These are phyloP conservation scores for Ambrosia trifida DNA, from an alignment of 129 eudicot species.

Conservation along the genomic window DNA sequence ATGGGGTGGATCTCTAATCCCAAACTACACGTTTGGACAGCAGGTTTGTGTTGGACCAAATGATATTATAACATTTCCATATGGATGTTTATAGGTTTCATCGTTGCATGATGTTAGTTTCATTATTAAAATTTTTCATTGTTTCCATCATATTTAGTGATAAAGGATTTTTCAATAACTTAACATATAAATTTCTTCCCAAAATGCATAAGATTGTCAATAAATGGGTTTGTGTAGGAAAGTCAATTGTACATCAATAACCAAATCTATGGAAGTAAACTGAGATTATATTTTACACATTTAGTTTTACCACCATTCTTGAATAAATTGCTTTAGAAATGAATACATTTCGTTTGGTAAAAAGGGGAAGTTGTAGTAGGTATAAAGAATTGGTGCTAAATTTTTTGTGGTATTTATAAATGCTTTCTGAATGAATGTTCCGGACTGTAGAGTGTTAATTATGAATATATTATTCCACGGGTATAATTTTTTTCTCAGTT, in stretches of 20 bases:
- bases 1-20: constrained; percentile 96
- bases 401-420: background rate
- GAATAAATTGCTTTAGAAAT: constrained; percentile 17
- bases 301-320: background rate
- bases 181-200: background rate
- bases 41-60: constrained; percentile 56
- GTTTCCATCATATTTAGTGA: constrained; percentile 10
- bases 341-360: background rate
- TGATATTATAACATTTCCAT: constrained; percentile 16
- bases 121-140: constrained; percentile 1
- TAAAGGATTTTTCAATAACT: background rate
- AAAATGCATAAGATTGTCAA: constrained; percentile 5
- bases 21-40: constrained; percentile 75
- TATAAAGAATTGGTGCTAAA: background rate
- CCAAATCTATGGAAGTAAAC: background rate
- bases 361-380: constrained; percentile 3
- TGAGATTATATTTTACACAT: constrained; percentile 3
- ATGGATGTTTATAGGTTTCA: constrained; percentile 12
- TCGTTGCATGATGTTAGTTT: constrained; percentile 13
- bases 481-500: background rate
- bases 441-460: constrained; percentile 5
- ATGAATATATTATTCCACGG: background rate
- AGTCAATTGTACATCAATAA: constrained; percentile 15
- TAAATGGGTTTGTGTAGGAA: constrained; percentile 15
- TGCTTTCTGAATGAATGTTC: no score